Evolutionary conservation across 768 basidiomycete species (phyloP).

Genomic region (Cyathus striatus): DNA sequence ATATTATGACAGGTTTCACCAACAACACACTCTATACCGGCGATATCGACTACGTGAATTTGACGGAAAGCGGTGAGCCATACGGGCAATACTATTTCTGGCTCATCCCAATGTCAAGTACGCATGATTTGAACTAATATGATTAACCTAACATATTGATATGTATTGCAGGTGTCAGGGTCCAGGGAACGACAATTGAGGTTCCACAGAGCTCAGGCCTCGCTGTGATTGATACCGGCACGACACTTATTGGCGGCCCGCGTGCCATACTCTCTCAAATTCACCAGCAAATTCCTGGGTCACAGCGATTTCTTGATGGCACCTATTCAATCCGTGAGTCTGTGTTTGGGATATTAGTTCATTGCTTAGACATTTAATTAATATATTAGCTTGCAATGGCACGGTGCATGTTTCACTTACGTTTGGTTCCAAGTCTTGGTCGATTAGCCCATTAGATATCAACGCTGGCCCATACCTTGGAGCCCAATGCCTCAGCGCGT

Average conservation of each 20-base stretch:
- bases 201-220: constrained; percentile 38
- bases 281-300: constrained; percentile 72
- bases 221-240: constrained; percentile 97
- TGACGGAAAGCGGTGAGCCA: constrained; percentile 50
- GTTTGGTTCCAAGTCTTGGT: constrained; percentile 77
- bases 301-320: constrained; percentile 59
- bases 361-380: constrained; percentile 1
- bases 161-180: constrained; percentile 54
- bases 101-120: constrained; percentile 66
- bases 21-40: constrained; percentile 77
- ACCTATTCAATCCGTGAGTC: constrained; percentile 78
- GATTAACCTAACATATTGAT: no score
- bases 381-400: constrained; percentile 63
- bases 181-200: constrained; percentile 48
- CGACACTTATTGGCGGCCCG: constrained; percentile 90
- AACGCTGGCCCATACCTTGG: no score
- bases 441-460: constrained; percentile 78
- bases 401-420: constrained; percentile 58
- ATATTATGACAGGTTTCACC: constrained; percentile 44
- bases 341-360: background rate
- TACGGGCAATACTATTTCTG: no score
- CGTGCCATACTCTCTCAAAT: constrained; percentile 49
- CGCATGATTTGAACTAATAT: constrained; percentile 19
- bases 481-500: constrained; percentile 89
- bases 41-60: constrained; percentile 72